Evolutionary conservation across 2,329 filamentous ascomycete species (phyloP).

Genomic region (Sporothrix phasma): DNA sequence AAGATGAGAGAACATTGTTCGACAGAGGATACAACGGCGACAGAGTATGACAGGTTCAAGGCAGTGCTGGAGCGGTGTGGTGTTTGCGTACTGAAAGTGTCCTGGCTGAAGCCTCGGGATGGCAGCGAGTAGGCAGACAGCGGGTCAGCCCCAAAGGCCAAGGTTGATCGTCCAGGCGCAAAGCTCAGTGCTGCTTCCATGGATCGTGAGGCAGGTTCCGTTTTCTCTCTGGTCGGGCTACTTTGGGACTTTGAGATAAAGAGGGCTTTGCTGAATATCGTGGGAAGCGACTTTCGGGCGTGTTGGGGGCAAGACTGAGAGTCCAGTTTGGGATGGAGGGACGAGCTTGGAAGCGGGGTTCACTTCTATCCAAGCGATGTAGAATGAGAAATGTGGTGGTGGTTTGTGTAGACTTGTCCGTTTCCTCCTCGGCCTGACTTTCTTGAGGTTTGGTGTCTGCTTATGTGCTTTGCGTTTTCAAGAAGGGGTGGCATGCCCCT

Average conservation of each 20-base stretch:
- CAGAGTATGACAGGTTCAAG: neutral
- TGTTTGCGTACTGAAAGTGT: conserved; percentile 17
- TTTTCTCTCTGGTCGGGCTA: too few species aligned
- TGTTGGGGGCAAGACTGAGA: neutral
- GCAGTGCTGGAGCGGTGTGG: neutral
- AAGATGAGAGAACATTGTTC: neutral
- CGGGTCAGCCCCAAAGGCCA: conserved; percentile 10
- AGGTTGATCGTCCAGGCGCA: conserved; percentile 5
- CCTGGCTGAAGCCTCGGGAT: conserved; percentile 12
- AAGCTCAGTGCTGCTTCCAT: conserved; percentile 14
- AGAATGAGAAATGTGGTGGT: neutral
- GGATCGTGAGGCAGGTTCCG: neutral
- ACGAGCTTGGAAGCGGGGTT: neutral
- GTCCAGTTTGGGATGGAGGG: neutral
- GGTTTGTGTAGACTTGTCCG: neutral
- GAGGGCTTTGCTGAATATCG: neutral
- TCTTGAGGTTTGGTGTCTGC: neutral
- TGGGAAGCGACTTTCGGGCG: neutral
- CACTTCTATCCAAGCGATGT: neutral
- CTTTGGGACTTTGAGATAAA: too few species aligned
- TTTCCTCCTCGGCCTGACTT: neutral
- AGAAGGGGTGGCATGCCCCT: neutral
- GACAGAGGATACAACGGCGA: neutral
- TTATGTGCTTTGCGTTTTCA: neutral
- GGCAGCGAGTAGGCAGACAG: conserved; percentile 14